Conservation (phyloP, 1,139 yeast genomes). For the Lodderomyces jiufengensis region DNA sequence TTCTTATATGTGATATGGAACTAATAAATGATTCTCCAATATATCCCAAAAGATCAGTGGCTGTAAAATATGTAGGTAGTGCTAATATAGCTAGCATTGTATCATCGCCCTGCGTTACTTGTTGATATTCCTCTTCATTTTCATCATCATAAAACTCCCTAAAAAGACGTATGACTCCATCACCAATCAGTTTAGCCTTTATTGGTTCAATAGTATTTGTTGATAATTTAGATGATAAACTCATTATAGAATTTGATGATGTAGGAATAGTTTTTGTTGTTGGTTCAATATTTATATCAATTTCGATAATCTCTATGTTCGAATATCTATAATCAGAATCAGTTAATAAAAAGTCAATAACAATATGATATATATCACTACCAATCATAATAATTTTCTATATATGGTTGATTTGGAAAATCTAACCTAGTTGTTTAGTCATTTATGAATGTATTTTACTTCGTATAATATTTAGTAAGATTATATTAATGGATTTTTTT, state of each 20-base stretch:
- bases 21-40: conserved; percentile 60
- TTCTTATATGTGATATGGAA: conserved; percentile 68
- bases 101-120: conserved; percentile 40
- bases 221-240: not conserved
- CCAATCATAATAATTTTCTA: conserved; percentile 32
- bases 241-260: too few relatives aligned
- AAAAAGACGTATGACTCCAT: conserved; percentile 70
- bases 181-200: conserved; percentile 59
- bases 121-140: conserved; percentile 1
- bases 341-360: conserved; percentile 23
- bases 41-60: conserved; percentile 78
- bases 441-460: too few relatives aligned
- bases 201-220: conserved; percentile 40
- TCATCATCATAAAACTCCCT: conserved; percentile 41
- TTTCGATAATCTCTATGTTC: conserved; percentile 25
- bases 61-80: conserved; percentile 83
- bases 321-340: conserved; percentile 28
- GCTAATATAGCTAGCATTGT: conserved; percentile 77
- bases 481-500: too few relatives aligned
- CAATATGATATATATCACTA: conserved; percentile 40
- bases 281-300: conserved; percentile 21
- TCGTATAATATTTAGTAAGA: too few relatives aligned
- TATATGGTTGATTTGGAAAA: not conserved
- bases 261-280: conserved; percentile 14
- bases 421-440: too few relatives aligned